Evolutionary conservation across 2,329 filamentous ascomycete species (phyloP), one percentile per base, ranked within the genome.

Genomic region (Bipolaris bicolor): DNA sequence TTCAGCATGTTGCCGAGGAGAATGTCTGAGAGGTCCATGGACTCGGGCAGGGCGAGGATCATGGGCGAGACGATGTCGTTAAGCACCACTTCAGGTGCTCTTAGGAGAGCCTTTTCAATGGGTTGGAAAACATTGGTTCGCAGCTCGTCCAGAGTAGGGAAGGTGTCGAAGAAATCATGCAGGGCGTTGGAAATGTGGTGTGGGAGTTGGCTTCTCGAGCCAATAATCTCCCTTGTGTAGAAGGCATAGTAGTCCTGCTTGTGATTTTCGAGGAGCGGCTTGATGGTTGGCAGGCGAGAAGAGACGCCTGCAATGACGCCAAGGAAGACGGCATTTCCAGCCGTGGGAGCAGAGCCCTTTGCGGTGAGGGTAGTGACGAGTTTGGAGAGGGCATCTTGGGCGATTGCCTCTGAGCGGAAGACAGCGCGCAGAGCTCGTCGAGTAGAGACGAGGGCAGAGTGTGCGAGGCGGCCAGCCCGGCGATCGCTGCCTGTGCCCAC

Each of bases 281-380:
- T 89, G 47, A 87, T 82, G 58, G 84, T 77, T 3, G 84, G 79
- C 52, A 93, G 84, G 52, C 93, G 88, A 39, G 89, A 86, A 71
- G 89, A 92, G 7, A 97, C 93, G 5, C 93, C 94, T 43, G 92
- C 91, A 63, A 99, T 85, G 48, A 96, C 86, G 16, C 95, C 95
- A 1, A 99, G 83, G 58, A 96, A 84, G 9, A 90, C 80, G 11
- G 91, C 86, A 79, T 96, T 89, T 68, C 84, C 90, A 52, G 88
- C 83, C 3, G 84, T 83, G 1, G 90, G 80, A 43, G 87, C 81
- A 1, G 84, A 63, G 18, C 83, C 81, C 76, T 96, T 96, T 31
- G 85, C 79, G 2, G 91, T 86, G 44, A 98, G 84, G 39, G 82
- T 79, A 55, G 83, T 78, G 26, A 97, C 83, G 22, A 88, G 83